Conservation (phyloP, 2,329 filamentous ascomycete species). For the Fusarium sp. region DNA sequence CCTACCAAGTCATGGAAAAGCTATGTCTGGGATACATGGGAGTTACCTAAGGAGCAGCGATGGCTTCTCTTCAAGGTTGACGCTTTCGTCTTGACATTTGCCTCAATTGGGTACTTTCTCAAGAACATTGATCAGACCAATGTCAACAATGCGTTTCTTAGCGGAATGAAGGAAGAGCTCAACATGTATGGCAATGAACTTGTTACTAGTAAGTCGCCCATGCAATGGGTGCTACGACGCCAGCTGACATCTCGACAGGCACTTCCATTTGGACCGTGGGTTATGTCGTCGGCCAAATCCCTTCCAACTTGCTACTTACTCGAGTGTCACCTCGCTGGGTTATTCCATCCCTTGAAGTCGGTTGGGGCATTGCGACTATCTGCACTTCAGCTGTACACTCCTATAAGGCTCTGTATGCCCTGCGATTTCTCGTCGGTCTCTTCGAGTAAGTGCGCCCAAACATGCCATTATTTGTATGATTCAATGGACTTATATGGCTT, state of each 20-base stretch:
- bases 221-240: rapidly evolving
- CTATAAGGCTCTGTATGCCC: conserved; percentile 28
- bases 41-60: conserved; percentile 50
- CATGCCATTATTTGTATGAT: conserved; percentile 40
- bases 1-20: conserved; percentile 50
- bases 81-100: conserved; percentile 52
- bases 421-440: conserved; percentile 37
- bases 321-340: conserved; percentile 15
- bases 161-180: conserved; percentile 43
- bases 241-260: conserved; percentile 3
- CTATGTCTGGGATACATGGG: conserved; percentile 54
- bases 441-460: conserved; percentile 23
- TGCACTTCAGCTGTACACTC: conserved; percentile 12
- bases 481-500: conserved; percentile 49
- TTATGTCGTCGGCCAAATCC: conserved; percentile 44
- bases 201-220: conserved; percentile 32
- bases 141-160: conserved; percentile 53
- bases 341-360: conserved; percentile 22
- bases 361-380: conserved; percentile 32
- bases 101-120: conserved; percentile 51
- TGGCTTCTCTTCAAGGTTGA: conserved; percentile 53
- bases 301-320: conserved; percentile 42
- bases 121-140: conserved; percentile 57
- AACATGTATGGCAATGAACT: conserved; percentile 38
- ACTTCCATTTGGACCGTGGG: conserved; percentile 40